Conservation (phyloP, 352 stramenopile species). For the Phytophthora nicotianae region DNA sequence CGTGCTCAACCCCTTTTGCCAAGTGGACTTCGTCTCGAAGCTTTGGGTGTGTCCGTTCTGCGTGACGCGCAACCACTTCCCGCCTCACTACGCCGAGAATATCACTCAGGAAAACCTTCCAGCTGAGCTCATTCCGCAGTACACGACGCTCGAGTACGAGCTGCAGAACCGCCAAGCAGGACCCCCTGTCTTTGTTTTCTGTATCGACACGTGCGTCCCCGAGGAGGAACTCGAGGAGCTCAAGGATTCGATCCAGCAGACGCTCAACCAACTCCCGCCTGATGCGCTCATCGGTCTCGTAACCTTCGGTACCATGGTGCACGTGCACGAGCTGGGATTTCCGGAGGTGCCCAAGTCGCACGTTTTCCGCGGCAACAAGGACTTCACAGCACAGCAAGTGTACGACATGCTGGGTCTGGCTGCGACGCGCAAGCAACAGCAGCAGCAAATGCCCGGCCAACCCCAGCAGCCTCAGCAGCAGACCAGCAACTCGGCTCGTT, state of each 20-base stretch:
- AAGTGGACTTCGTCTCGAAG: constrained; percentile 99
- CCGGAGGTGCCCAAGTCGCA: constrained; percentile 96
- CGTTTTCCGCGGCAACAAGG: constrained; percentile 99
- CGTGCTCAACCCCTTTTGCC: constrained; percentile 98
- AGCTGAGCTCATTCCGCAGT: constrained; percentile 99
- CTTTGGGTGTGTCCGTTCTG: constrained; percentile 99
- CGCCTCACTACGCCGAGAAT: constrained; percentile 93
- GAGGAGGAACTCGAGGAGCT: constrained; percentile 97
- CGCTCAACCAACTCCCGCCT: constrained; percentile 97
- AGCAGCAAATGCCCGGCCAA: constrained; percentile 49
- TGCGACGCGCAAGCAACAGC: constrained; percentile 60
- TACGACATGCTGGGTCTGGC: constrained; percentile 96
- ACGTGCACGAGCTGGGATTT: constrained; percentile 99
- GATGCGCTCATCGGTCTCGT: constrained; percentile 98
- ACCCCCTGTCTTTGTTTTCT: constrained; percentile 98
- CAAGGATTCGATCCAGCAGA: constrained; percentile 98
- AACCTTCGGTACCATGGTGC: constrained; percentile 99
- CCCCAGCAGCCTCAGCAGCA: constrained; percentile 78
- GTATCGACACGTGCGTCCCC: constrained; percentile 97
- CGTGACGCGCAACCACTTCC: constrained; percentile 99
- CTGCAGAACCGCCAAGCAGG: constrained; percentile 92
- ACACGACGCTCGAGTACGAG: constrained; percentile 99
- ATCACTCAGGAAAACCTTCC: constrained; percentile 99
- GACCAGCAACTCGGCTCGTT: constrained; percentile 90
- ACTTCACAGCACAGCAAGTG: constrained; percentile 96